Evolutionary conservation across 2,329 filamentous ascomycete species (phyloP).

Genomic region (Calonectria naviculata): DNA sequence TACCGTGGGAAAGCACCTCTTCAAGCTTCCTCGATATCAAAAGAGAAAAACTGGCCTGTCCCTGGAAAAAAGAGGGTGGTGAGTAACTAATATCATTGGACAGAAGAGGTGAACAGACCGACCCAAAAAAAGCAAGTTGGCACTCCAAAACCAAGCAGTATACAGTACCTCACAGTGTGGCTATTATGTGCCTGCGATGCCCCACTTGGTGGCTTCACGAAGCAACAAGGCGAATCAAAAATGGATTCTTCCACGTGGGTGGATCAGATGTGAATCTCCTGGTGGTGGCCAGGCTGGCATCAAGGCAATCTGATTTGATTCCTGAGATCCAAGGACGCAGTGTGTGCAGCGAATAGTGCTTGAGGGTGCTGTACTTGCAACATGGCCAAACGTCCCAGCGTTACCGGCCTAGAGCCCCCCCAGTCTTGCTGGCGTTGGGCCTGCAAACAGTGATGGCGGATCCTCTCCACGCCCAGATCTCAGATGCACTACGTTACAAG

Average conservation of each 20-base stretch:
- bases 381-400: not conserved
- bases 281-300: conserved; percentile 17
- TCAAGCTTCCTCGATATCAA: conserved; percentile 28
- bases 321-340: conserved; percentile 19
- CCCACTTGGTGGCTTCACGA: conserved; percentile 31
- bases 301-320: conserved; percentile 19
- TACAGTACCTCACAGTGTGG: conserved; percentile 33
- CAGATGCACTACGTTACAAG: conserved; percentile 17
- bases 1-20: conserved; percentile 18
- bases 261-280: conserved; percentile 25
- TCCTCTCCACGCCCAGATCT: conserved; percentile 25
- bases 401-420: conserved; percentile 16
- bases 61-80: conserved; percentile 32
- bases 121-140: not conserved
- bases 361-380: not conserved
- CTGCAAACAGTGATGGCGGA: conserved; percentile 17
- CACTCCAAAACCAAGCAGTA: conserved; percentile 18
- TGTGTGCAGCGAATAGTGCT: not conserved
- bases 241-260: conserved; percentile 32
- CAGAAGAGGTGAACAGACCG: conserved; percentile 24
- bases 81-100: conserved; percentile 30
- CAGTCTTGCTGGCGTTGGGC: conserved; percentile 11
- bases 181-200: not conserved
- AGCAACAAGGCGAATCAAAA: conserved; percentile 32
- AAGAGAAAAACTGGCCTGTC: conserved; percentile 22